Conservation (phyloP, 2,329 filamentous ascomycete species). For the Calonectria pseudoturangicola region DNA sequence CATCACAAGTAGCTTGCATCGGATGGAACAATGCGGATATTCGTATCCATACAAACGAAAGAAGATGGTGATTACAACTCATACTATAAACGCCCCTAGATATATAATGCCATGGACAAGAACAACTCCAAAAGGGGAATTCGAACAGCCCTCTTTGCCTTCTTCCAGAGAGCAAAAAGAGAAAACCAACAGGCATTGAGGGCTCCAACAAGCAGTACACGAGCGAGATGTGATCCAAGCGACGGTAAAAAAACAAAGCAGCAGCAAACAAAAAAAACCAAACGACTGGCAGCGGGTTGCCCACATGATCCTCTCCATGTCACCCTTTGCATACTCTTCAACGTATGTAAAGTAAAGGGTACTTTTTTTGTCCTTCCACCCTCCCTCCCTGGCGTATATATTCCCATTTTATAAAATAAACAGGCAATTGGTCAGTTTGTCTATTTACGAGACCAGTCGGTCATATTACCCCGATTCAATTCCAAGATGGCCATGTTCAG, state of each 20-base stretch:
- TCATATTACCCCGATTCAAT: slow-evolving; percentile 1
- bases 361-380: slow-evolving; percentile 15
- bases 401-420: slow-evolving; percentile 27
- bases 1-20: neutral
- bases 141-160: slow-evolving; percentile 44
- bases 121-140: slow-evolving; percentile 50
- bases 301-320: slow-evolving; percentile 31
- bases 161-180: slow-evolving; percentile 39
- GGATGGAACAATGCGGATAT: neutral
- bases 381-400: slow-evolving; percentile 14
- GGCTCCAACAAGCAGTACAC: slow-evolving; percentile 32
- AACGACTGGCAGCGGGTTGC: slow-evolving; percentile 38
- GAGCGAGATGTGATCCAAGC: slow-evolving; percentile 38
- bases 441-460: slow-evolving; percentile 14
- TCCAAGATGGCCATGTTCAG: slow-evolving; percentile 21
- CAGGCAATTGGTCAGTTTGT: slow-evolving; percentile 5
- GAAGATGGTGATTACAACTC: slow-evolving; percentile 55
- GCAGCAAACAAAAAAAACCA: slow-evolving; percentile 33
- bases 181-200: slow-evolving; percentile 32
- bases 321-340: slow-evolving; percentile 21
- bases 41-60: slow-evolving; percentile 35
- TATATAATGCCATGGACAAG: slow-evolving; percentile 47
- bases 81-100: slow-evolving; percentile 56
- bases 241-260: slow-evolving; percentile 33
- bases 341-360: neutral